phyloP scores from a whole-genome alignment of 768 basidiomycete species.

The Paxillus ammoniavirescens region DNA sequence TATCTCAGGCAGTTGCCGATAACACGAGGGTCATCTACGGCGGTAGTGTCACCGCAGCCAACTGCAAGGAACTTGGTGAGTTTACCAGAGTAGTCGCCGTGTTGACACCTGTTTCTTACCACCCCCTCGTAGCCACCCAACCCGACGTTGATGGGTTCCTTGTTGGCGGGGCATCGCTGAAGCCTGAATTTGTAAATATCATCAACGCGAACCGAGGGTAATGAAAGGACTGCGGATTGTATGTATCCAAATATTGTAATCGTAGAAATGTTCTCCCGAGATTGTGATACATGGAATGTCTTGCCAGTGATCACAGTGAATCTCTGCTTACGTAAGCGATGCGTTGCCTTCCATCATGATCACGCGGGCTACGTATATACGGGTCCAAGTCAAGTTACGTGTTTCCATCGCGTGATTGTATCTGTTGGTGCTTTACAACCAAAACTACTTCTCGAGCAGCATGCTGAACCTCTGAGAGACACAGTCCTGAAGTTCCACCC shows the following conservation, averaged over 20 bases:
- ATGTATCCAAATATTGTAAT: neutral
- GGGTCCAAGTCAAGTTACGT: too few species aligned
- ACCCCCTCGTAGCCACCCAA: slow-evolving; percentile 51
- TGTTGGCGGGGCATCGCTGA: slow-evolving; percentile 96
- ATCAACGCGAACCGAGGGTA: slow-evolving; percentile 61
- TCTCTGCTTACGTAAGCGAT: too few species aligned
- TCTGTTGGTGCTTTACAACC: neutral
- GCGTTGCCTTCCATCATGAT: too few species aligned
- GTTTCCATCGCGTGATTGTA: too few species aligned
- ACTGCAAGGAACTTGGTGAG: slow-evolving; percentile 85
- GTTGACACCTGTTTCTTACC: neutral
- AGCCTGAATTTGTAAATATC: slow-evolving; percentile 94
- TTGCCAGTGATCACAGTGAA: too few species aligned
- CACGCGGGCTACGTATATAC: too few species aligned
- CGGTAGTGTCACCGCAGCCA: slow-evolving; percentile 88
- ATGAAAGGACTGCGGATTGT: neutral
- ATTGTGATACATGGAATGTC: too few species aligned
- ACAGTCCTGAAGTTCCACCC: neutral
- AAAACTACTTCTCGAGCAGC: neutral
- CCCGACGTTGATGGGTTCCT: slow-evolving; percentile 96
- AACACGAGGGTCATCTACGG: slow-evolving; percentile 90
- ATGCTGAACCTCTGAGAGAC: slow-evolving; percentile 6
- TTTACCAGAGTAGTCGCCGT: slow-evolving; percentile 6
- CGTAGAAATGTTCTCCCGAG: neutral
- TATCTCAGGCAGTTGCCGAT: slow-evolving; percentile 70